Conservation (phyloP, 75 land plant species). For the Cryptomeria japonica region DNA sequence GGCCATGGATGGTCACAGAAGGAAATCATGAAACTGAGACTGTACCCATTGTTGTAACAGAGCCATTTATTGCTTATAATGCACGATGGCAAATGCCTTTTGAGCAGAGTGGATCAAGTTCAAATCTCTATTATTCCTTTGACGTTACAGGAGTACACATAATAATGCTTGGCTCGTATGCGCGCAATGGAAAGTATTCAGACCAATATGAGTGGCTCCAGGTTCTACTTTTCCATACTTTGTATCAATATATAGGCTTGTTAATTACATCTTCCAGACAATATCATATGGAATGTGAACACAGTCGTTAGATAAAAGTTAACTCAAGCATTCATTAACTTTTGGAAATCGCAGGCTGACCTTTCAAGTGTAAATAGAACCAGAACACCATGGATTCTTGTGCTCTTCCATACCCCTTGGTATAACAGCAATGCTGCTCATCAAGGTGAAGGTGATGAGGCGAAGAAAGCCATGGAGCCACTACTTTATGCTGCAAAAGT, state of each 20-base stretch:
- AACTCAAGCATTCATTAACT: slow-evolving; percentile 23
- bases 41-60: slow-evolving; percentile 32
- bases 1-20: slow-evolving; percentile 66
- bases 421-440: slow-evolving; percentile 50
- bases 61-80: slow-evolving; percentile 42
- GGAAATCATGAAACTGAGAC: slow-evolving; percentile 58
- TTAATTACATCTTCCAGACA: not conserved
- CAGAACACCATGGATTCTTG: slow-evolving; percentile 52
- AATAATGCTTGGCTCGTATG: slow-evolving; percentile 59
- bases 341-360: slow-evolving; percentile 33
- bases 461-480: slow-evolving; percentile 47
- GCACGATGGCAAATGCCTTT: slow-evolving; percentile 61
- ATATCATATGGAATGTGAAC: slow-evolving; percentile 3
- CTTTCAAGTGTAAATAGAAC: slow-evolving; percentile 40
- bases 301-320: not conserved
- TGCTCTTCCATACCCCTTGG: slow-evolving; percentile 56
- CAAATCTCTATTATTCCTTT: slow-evolving; percentile 65
- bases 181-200: slow-evolving; percentile 24
- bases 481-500: slow-evolving; percentile 28
- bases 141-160: slow-evolving; percentile 61
- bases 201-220: slow-evolving; percentile 56
- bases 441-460: slow-evolving; percentile 41
- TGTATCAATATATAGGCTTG: not conserved
- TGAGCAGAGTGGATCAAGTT: slow-evolving; percentile 53
- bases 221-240: slow-evolving; percentile 31